A percentile compares a stretch with the other conserved stretches of the same genome.
Conservation (phyloP, 2,329 filamentous ascomycete species). For the Talaromyces sp. region DNA sequence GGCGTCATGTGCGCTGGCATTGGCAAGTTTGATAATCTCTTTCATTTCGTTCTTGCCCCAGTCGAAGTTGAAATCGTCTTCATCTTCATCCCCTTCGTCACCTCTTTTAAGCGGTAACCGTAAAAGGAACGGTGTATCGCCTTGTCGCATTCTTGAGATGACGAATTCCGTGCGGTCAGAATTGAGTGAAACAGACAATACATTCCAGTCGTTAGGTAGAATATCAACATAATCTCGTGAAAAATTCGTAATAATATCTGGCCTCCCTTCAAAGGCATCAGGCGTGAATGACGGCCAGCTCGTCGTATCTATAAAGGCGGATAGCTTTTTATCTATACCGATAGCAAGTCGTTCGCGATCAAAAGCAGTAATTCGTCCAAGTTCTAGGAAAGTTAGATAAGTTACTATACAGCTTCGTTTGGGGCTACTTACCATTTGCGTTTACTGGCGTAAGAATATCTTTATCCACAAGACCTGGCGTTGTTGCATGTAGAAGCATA, state of each 20-base stretch:
- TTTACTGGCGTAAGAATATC: conserved; percentile 31
- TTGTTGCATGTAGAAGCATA: conserved; percentile 41
- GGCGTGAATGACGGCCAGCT: conserved; percentile 44
- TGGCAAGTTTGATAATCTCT: conserved; percentile 77
- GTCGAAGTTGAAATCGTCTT: conserved; percentile 79
- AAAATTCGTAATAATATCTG: conserved; percentile 57
- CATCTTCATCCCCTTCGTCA: conserved; percentile 67
- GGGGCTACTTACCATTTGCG: conserved; percentile 33
- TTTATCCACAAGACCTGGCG: conserved; percentile 21
- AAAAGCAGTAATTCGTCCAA: conserved; percentile 38
- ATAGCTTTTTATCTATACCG: conserved; percentile 42
- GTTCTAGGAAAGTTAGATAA: conserved; percentile 22
- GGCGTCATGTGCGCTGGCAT: conserved; percentile 73
- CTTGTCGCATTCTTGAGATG: conserved; percentile 76
- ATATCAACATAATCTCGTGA: conserved; percentile 80
- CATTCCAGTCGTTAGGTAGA: conserved; percentile 76
- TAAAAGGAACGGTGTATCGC: conserved; percentile 76
- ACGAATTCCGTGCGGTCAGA: conserved; percentile 80
- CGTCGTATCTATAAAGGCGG: conserved; percentile 41
- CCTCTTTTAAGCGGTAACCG: conserved; percentile 80
- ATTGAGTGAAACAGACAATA: conserved; percentile 78
- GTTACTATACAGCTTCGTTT: conserved; percentile 13
- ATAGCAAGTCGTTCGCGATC: conserved; percentile 36
- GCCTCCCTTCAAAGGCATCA: conserved; percentile 15
- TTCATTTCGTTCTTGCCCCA: conserved; percentile 74